phyloP scores from a whole-genome alignment of 2,329 filamentous ascomycete genomes.

The Penicillium paneum region DNA sequence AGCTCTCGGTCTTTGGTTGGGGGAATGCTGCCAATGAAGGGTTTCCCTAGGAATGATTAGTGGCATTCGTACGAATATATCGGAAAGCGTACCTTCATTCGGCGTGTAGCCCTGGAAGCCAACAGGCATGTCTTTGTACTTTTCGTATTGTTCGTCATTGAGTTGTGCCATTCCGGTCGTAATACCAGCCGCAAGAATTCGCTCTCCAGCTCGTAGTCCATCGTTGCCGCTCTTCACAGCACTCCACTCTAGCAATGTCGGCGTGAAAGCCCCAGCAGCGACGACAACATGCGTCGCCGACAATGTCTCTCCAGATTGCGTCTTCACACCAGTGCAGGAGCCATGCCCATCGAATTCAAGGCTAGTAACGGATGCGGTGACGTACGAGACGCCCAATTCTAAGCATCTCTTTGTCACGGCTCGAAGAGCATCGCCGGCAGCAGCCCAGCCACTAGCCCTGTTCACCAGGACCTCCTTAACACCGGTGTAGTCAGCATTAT shows the following conservation, averaged over 20 bases:
- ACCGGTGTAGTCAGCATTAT: constrained; percentile 58
- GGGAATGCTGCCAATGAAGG: constrained; percentile 58
- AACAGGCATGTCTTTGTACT: constrained; percentile 44
- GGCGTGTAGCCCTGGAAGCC: constrained; percentile 47
- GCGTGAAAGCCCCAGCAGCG: constrained; percentile 34
- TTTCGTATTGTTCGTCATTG: constrained; percentile 35
- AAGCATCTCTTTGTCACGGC: constrained; percentile 54
- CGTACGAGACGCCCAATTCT: constrained; percentile 58
- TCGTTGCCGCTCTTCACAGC: constrained; percentile 38
- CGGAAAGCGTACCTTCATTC: constrained; percentile 24
- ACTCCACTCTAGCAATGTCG: constrained; percentile 44
- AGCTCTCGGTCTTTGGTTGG: constrained; percentile 47
- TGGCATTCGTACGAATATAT: background rate
- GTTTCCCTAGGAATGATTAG: constrained; percentile 40
- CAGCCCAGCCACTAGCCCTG: constrained; percentile 60
- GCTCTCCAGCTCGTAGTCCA: constrained; percentile 51
- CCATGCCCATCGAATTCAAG: constrained; percentile 51
- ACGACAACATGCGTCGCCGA: constrained; percentile 30
- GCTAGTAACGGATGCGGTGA: constrained; percentile 40
- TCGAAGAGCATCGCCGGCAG: constrained; percentile 57
- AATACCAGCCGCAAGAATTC: constrained; percentile 49
- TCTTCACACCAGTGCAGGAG: constrained; percentile 33
- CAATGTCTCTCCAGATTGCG: constrained; percentile 22
- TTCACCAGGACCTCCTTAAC: constrained; percentile 59
- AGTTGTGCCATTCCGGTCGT: constrained; percentile 49